phyloP scores from a whole-genome alignment of 148 eudicot genomes.

The Rhododendron vialii region DNA sequence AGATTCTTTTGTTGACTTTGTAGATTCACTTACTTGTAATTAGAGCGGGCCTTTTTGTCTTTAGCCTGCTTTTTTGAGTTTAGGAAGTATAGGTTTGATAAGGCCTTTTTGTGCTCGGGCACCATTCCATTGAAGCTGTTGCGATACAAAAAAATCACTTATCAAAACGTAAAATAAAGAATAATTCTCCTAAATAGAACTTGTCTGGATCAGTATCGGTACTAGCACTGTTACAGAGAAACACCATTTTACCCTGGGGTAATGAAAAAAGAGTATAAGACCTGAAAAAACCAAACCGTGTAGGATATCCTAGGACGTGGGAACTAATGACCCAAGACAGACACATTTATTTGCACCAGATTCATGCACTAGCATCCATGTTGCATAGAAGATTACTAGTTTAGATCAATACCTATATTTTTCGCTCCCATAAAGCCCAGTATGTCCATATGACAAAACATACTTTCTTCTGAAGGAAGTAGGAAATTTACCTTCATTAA shows the following conservation, averaged over 20 bases:
- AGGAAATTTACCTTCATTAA: slow-evolving; percentile 74
- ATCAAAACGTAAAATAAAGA: background rate
- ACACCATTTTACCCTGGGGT: background rate
- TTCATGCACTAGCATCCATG: background rate
- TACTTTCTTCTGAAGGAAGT: background rate
- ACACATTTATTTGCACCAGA: background rate
- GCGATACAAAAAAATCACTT: background rate
- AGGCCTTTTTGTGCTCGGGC: background rate
- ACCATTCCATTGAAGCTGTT: background rate
- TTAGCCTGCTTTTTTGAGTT: background rate
- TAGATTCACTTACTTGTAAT: background rate
- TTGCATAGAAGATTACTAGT: background rate
- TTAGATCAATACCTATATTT: too few species aligned
- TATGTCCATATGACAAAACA: background rate
- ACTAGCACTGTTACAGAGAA: background rate
- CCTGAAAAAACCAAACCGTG: background rate
- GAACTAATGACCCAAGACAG: background rate
- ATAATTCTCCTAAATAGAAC: background rate
- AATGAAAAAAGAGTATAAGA: background rate
- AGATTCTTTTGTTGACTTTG: background rate
- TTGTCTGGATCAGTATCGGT: background rate
- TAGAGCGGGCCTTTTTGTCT: background rate
- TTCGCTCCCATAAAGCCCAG: background rate
- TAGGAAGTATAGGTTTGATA: background rate
- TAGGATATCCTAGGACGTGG: background rate